phyloP scores from a whole-genome alignment of 768 basidiomycete species.

The Termitomyces sp. region DNA sequence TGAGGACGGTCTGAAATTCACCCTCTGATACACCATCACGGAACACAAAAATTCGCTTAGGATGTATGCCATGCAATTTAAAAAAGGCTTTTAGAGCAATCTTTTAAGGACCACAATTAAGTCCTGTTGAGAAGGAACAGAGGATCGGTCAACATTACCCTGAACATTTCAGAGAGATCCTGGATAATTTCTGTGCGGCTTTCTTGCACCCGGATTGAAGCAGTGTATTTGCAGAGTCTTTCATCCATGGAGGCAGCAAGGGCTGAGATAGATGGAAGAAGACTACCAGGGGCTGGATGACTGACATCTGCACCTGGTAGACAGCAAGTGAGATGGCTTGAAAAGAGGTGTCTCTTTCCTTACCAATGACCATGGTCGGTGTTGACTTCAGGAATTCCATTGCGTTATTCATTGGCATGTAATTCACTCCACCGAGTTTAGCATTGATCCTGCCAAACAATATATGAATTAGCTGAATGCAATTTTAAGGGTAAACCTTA shows the following conservation, averaged over 20 bases:
- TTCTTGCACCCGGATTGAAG: slow-evolving; percentile 42
- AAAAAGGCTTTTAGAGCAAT: slow-evolving; percentile 16
- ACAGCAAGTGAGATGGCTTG: background rate
- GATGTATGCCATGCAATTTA: slow-evolving; percentile 9
- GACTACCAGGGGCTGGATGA: slow-evolving; percentile 20
- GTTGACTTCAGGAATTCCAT: slow-evolving; percentile 29
- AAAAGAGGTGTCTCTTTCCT: background rate
- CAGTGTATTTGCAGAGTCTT: slow-evolving; percentile 51
- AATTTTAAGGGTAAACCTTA: slow-evolving; percentile 21
- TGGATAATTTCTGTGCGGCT: slow-evolving; percentile 22
- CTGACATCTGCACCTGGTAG: slow-evolving; percentile 30
- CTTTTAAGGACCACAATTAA: background rate
- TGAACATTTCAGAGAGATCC: slow-evolving; percentile 52
- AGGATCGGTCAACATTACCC: slow-evolving; percentile 25
- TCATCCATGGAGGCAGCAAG: slow-evolving; percentile 57
- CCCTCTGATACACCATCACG: slow-evolving; percentile 35
- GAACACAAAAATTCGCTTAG: slow-evolving; percentile 23
- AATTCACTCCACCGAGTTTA: slow-evolving; percentile 66
- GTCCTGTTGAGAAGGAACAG: background rate
- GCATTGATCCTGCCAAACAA: slow-evolving; percentile 53
- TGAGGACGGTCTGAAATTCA: slow-evolving; percentile 25
- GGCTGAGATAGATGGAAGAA: slow-evolving; percentile 27
- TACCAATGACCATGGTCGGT: slow-evolving; percentile 62
- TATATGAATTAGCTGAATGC: background rate
- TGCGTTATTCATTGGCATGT: slow-evolving; percentile 42